These are phyloP conservation scores for Ramaria sp. DNA, from an alignment of 768 basidiomycete genomes.

Conservation along the genomic window DNA sequence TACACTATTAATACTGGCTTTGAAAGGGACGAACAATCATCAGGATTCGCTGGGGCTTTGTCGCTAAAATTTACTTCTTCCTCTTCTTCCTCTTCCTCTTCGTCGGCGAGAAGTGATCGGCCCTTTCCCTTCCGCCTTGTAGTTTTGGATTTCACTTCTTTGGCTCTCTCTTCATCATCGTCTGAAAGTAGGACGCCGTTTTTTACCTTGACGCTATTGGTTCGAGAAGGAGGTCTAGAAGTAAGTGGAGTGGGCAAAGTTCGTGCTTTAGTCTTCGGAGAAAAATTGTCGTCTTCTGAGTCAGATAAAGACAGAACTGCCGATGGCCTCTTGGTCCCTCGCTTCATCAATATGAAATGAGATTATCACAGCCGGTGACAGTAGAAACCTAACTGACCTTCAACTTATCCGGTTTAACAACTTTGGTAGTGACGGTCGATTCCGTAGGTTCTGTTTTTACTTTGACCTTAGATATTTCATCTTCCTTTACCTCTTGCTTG, in stretches of 20 bases:
- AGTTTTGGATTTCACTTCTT: conserved; percentile 17
- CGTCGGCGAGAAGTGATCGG: conserved; percentile 25
- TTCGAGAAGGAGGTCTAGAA: neutral
- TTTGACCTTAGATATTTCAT: neutral
- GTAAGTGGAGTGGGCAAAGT: neutral
- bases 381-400: neutral
- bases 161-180: conserved; percentile 33
- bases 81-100: conserved; percentile 32
- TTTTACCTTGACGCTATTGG: conserved; percentile 22
- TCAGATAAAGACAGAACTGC: conserved; percentile 19
- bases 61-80: conserved; percentile 21
- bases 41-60: conserved; percentile 66
- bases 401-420: neutral
- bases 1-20: conserved; percentile 16
- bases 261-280: neutral
- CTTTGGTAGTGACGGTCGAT: neutral
- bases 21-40: conserved; percentile 39
- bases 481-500: conserved; percentile 17
- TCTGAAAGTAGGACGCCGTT: conserved; percentile 48
- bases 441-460: neutral
- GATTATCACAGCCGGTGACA: neutral
- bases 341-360: conserved; percentile 8
- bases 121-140: conserved; percentile 21
- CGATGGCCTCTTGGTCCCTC: conserved; percentile 26
- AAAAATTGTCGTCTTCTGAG: conserved; percentile 19